Evolutionary conservation across 441 rosid species (phyloP).

Genomic region (Gossypium gossypioides): DNA sequence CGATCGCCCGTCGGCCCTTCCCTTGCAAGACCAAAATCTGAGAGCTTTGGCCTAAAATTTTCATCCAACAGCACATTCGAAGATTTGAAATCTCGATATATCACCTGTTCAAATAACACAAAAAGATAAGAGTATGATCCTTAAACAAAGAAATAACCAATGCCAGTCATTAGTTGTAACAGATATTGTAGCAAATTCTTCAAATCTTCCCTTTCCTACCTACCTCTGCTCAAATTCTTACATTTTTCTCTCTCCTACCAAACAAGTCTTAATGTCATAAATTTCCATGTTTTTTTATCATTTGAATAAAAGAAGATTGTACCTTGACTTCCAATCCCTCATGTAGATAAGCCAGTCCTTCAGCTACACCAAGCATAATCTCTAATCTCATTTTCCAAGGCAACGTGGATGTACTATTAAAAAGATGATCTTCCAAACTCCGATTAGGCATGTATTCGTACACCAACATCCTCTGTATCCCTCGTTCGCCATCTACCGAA

Average conservation of each 20-base stretch:
- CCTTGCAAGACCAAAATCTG: conserved; percentile 57
- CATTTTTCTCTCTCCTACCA: no score
- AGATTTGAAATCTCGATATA: conserved; percentile 53
- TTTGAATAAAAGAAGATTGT: background rate
- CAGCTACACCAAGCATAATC: conserved; percentile 43
- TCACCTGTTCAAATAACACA: conserved; percentile 28
- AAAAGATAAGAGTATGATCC: conserved; percentile 4
- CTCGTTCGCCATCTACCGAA: conserved; percentile 27
- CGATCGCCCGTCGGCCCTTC: conserved; percentile 43
- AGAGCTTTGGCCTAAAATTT: conserved; percentile 36
- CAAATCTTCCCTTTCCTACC: no score
- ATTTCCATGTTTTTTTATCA: background rate
- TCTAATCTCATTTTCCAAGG: conserved; percentile 37
- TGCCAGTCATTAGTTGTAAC: background rate
- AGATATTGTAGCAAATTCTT: no score
- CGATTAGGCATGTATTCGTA: conserved; percentile 34
- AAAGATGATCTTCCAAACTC: conserved; percentile 36
- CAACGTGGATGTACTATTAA: conserved; percentile 15
- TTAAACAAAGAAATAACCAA: background rate
- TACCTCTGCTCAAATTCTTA: no score
- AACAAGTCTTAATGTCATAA: background rate
- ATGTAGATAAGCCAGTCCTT: conserved; percentile 56
- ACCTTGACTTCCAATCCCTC: conserved; percentile 43
- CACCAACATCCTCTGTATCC: conserved; percentile 27
- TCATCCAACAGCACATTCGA: conserved; percentile 51